Evolutionary conservation across 306 rosid species (phyloP), one percentile per base, ranked within the genome.

Genomic region (Prunus mongolica): DNA sequence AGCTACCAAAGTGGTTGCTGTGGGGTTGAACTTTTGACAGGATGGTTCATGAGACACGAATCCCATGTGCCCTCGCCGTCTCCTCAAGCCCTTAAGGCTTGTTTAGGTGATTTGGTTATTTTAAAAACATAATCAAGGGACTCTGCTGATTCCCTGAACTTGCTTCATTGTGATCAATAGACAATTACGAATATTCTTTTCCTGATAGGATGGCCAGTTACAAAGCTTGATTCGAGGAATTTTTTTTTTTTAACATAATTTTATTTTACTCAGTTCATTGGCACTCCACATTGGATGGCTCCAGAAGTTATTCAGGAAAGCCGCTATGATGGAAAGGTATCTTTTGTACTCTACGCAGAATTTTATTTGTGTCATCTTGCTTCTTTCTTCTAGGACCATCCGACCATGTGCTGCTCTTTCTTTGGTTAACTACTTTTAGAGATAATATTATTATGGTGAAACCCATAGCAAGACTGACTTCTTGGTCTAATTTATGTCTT

Each of bases 201-300:
- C 15, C 15, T 6, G 12, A 13, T 38, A 22, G 32, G 32, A 24
- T 22, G 28, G 55, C 24, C 15, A 22, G 6, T 38, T 56, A 61
- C 41, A 41, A 20, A 49, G 45, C 60, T 60, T 79, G 72, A 63
- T 76, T 51, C 65, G 41, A 51, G 73, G 73, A 77, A 67, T 72
- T 75, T 49, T 19, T 50, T 22, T 24, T 24, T 71, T 79, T 71
- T 80, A 47, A 56, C 78, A 62, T 67, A 55, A 60, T 86, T 84
- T 22, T 77, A 27, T 82, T 60, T 78, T 80, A 79, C 81, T 34
- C 91, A 95, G 97, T 95, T 92, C 88, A 95, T 95, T 67, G 99
- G 99, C 77, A 95, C 97, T 52, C 99, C 99, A 50, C 99, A 95
- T 86, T 95, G 99, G 99, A 95, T 95, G 99, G 99, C 99, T 84